phyloP scores from a whole-genome alignment of 768 basidiomycete genomes.

The Rhizopogon rudus region DNA sequence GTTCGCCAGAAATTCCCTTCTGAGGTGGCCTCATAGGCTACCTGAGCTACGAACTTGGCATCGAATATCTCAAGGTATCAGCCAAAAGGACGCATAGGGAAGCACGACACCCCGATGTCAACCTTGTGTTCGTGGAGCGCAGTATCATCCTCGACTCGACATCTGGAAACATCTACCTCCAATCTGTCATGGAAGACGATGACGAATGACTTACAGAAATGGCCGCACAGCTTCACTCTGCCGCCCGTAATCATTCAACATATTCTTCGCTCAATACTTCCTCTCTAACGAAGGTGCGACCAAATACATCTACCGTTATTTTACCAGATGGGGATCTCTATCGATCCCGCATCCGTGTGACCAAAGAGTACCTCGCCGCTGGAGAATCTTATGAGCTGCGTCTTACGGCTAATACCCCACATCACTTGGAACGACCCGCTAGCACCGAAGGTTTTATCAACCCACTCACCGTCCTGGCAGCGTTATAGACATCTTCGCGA shows the following conservation, averaged over 20 bases:
- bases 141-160: conserved; percentile 66
- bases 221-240: conserved; percentile 12
- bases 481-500: conserved; percentile 67
- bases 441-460: conserved; percentile 7
- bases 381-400: conserved; percentile 96
- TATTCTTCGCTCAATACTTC: conserved; percentile 7
- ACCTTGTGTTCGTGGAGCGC: conserved; percentile 73
- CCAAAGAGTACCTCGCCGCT: conserved; percentile 69
- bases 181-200: conserved; percentile 59
- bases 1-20: conserved; percentile 57
- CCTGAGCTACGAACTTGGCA: conserved; percentile 77
- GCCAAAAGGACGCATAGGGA: conserved; percentile 22
- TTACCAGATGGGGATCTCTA: conserved; percentile 60
- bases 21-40: conserved; percentile 82
- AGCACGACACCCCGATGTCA: conserved; percentile 61
- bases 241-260: conserved; percentile 9
- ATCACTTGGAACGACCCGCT: conserved; percentile 41
- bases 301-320: conserved; percentile 29
- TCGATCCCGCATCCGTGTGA: conserved; percentile 59
- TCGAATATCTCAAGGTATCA: conserved; percentile 46
- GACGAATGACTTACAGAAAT: conserved; percentile 54
- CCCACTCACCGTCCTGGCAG: conserved; percentile 51
- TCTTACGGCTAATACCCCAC: conserved; percentile 68
- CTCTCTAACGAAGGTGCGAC: conserved; percentile 20
- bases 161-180: conserved; percentile 50